A percentile compares a stretch with the other conserved stretches of the same genome.
phyloP scores from a whole-genome alignment of 2,329 filamentous ascomycete species.

The Sphaerostilbella broomeana region DNA sequence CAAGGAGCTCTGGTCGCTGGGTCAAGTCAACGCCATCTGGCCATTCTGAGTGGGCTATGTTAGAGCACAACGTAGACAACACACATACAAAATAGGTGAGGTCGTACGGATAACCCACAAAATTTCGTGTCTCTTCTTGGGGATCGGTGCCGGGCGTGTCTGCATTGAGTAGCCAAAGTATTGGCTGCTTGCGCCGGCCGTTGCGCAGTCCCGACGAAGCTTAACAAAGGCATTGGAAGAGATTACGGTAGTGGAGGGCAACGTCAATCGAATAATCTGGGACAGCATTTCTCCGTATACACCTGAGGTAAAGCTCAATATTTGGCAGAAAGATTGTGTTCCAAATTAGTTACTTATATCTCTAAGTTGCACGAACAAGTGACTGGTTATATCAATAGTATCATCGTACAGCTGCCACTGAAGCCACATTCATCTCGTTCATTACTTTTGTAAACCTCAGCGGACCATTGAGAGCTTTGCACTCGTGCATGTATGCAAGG shows the following conservation, averaged over 20 bases:
- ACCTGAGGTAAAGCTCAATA: too few species aligned
- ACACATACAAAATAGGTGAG: not conserved
- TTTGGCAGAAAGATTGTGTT: too few species aligned
- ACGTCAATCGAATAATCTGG: constrained; percentile 17
- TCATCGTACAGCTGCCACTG: too few species aligned
- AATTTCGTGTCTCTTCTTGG: constrained; percentile 15
- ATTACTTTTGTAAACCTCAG: too few species aligned
- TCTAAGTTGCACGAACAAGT: too few species aligned
- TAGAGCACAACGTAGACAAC: not conserved
- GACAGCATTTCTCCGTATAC: too few species aligned
- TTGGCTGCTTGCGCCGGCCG: constrained; percentile 14
- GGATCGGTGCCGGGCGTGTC: constrained; percentile 3
- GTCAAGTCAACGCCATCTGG: constrained; percentile 4
- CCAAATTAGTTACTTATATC: too few species aligned
- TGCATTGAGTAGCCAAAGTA: constrained; percentile 16
- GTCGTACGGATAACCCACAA: constrained; percentile 18
- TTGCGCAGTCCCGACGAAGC: constrained; percentile 12
- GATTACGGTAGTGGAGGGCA: constrained; percentile 10
- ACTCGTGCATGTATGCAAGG: too few species aligned
- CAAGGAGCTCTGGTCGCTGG: not conserved
- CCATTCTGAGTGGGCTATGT: constrained; percentile 8
- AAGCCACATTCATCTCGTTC: too few species aligned
- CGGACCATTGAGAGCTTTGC: too few species aligned
- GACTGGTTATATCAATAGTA: too few species aligned
- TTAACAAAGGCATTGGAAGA: constrained; percentile 13